Percentiles rank a stretch among this genome's conserved stretches.
Conservation (phyloP, 306 rosid species). For the Argentina anserina region DNA sequence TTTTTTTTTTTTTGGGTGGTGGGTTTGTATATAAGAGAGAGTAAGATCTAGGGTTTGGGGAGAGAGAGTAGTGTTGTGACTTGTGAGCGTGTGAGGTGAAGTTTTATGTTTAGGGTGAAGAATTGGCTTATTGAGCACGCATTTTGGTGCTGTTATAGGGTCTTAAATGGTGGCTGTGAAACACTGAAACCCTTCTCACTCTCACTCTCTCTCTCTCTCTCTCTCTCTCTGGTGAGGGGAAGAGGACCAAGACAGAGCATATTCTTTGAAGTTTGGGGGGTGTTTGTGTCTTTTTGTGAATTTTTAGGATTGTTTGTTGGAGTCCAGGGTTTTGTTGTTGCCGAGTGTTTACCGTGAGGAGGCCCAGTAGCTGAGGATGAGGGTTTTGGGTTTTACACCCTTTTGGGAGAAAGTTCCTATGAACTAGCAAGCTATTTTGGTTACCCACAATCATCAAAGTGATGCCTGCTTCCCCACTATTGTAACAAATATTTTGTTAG, state of each 20-base stretch:
- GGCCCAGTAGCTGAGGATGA: not conserved
- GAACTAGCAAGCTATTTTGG: too few species aligned
- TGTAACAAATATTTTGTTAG: not conserved
- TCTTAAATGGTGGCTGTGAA: constrained; percentile 52
- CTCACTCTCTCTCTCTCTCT: not conserved
- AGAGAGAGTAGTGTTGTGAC: not conserved
- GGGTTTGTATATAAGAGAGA: not conserved
- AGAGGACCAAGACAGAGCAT: constrained; percentile 31
- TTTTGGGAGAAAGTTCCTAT: not conserved
- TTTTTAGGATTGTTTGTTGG: not conserved
- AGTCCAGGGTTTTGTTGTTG: constrained; percentile 3
- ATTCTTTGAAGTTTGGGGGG: constrained; percentile 24
- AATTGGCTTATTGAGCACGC: constrained; percentile 52
- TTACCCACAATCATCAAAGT: not conserved
- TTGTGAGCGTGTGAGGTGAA: constrained; percentile 15
- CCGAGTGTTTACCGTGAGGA: not conserved
- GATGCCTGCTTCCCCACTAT: not conserved
- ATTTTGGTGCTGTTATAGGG: constrained; percentile 23
- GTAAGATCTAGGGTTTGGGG: constrained; percentile 8
- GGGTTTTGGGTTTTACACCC: not conserved
- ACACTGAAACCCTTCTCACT: not conserved
- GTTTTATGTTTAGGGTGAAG: not conserved
- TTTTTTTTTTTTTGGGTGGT: constrained; percentile 3
- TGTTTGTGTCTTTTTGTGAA: not conserved
- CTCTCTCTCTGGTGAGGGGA: constrained; percentile 7